Percentiles rank a stretch among this genome's conserved stretches.
phyloP scores from a whole-genome alignment of 2,329 filamentous ascomycete genomes.

The Fonsecaea pugnacius region DNA sequence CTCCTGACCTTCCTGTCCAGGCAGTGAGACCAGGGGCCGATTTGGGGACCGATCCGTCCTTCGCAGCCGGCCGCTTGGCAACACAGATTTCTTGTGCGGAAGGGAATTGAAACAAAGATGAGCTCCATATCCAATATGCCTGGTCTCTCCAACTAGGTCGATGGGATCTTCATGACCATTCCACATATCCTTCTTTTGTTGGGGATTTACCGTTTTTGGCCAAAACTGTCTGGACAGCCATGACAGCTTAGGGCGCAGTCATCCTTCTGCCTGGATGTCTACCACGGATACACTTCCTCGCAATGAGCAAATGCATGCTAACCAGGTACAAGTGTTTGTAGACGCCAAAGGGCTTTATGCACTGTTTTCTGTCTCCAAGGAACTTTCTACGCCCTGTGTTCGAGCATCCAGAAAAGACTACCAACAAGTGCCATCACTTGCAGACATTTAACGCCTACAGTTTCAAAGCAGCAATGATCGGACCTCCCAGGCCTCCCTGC shows the following conservation, averaged over 20 bases:
- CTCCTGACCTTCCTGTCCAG: slow-evolving; percentile 3
- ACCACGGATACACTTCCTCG: neutral
- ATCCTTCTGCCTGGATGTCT: neutral
- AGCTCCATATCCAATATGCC: neutral
- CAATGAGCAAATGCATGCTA: neutral
- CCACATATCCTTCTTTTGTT: neutral
- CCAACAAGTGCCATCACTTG: neutral
- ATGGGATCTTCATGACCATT: neutral
- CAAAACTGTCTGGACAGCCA: neutral
- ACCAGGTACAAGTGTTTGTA: too few relatives aligned
- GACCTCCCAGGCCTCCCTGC: slow-evolving; percentile 29
- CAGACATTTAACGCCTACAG: slow-evolving; percentile 11
- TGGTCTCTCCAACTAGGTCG: neutral
- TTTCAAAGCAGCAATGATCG: slow-evolving; percentile 28
- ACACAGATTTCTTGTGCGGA: neutral
- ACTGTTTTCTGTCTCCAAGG: neutral
- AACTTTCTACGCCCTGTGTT: neutral
- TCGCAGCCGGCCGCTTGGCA: neutral
- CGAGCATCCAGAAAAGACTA: neutral
- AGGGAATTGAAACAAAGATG: neutral
- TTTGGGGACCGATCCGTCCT: neutral
- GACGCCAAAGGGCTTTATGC: neutral
- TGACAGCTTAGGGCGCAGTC: neutral
- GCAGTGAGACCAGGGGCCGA: neutral
- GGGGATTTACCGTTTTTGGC: neutral